Conservation (phyloP, 257 asterid genomes). For the Primulina huaijiensis region DNA sequence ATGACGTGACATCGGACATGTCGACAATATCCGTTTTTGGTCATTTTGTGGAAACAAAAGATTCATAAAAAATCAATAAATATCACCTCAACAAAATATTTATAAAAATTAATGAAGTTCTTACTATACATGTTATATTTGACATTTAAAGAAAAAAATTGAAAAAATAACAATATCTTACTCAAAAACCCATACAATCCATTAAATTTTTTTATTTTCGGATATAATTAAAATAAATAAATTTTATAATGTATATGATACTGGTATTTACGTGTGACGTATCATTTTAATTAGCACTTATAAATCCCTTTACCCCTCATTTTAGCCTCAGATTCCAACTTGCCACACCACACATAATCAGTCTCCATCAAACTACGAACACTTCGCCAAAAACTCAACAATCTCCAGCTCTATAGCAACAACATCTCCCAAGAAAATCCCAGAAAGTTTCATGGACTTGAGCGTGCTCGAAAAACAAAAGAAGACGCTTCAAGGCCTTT, state of each 20-base stretch:
- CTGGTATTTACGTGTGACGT: background rate
- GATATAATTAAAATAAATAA: background rate
- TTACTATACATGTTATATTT: too few relatives aligned
- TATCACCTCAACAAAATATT: too few relatives aligned
- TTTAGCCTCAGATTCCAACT: conserved; percentile 20
- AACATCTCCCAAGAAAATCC: conserved; percentile 18
- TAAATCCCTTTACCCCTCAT: conserved; percentile 22
- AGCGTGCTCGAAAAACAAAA: conserved; percentile 53
- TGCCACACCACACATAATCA: background rate
- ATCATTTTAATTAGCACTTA: conserved; percentile 10
- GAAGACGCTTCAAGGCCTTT: conserved; percentile 36
- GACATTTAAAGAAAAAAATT: too few relatives aligned
- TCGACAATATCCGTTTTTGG: too few relatives aligned
- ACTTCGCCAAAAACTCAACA: conserved; percentile 26
- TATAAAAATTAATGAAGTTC: too few relatives aligned
- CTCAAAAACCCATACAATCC: background rate
- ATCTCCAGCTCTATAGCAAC: conserved; percentile 7
- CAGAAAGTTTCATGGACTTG: conserved; percentile 30
- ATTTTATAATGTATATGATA: too few relatives aligned
- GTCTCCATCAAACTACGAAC: conserved; percentile 2
- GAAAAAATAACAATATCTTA: too few relatives aligned
- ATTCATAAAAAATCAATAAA: too few relatives aligned
- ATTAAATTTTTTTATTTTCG: background rate
- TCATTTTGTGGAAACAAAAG: too few relatives aligned
- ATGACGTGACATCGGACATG: too few relatives aligned